Conservation (phyloP, 2,329 filamentous ascomycete genomes). For the Fusarium beomiforme region DNA sequence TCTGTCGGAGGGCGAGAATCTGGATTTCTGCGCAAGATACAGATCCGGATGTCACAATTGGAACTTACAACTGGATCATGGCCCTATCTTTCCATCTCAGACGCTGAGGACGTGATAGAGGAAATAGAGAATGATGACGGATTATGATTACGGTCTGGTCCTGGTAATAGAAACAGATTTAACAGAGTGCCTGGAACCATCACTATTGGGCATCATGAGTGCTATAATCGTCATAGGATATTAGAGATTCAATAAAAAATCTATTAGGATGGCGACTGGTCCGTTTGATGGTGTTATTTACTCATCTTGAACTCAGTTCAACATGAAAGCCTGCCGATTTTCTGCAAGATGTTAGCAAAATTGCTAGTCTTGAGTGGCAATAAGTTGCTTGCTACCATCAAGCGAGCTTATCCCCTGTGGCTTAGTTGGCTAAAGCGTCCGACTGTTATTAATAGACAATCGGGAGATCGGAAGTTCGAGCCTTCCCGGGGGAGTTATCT, state of each 20-base stretch:
- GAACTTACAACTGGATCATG: slow-evolving; percentile 26
- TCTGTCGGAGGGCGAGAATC: slow-evolving; percentile 38
- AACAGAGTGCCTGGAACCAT: too few species aligned
- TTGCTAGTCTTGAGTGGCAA: rapidly evolving
- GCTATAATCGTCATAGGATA: not conserved
- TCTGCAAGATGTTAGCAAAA: rapidly evolving
- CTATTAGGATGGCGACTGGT: too few species aligned
- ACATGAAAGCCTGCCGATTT: not conserved
- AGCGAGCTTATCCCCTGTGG: slow-evolving; percentile 33
- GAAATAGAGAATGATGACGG: not conserved
- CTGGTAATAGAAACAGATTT: not conserved
- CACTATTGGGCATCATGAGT: too few species aligned
- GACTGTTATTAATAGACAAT: slow-evolving; percentile 42
- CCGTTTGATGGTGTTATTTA: too few species aligned
- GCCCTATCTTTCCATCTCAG: slow-evolving; percentile 17
- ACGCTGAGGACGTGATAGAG: not conserved
- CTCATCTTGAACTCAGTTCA: too few species aligned
- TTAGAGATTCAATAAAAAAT: too few species aligned
- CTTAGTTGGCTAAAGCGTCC: slow-evolving; percentile 42
- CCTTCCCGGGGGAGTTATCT: slow-evolving; percentile 42
- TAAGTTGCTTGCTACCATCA: rapidly evolving
- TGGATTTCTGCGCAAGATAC: slow-evolving; percentile 27
- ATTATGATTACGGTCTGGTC: not conserved
- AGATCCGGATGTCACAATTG: slow-evolving; percentile 30
- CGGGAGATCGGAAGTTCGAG: slow-evolving; percentile 46